Base-by-base conservation (phyloP, 805 yeast genomes). In the Nakazawaea wyomingensis region DNA sequence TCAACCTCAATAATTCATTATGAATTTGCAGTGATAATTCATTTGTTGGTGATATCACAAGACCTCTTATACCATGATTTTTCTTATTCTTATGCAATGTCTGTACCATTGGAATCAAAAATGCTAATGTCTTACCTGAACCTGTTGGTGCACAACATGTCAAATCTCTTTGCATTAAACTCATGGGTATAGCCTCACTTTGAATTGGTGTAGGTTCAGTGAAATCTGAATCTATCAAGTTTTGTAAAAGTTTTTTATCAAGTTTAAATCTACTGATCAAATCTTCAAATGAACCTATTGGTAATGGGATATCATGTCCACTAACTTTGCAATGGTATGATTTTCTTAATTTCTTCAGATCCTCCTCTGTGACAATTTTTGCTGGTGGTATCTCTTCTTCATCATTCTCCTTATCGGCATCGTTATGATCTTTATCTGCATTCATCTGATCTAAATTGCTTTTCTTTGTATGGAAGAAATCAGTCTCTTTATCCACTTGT, bases 121-220 rank as follows among this genome's bases (percentile, higher is more conserved):
- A 93, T 24, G 97, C 95, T 38, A 93, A 68, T 0, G 99, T 93
- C 60, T 93, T 93, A 70, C 99, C 99, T 4, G 97, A 88, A 53
- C 99, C 99, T 1, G 99, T 93, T 37, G 98, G 98, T 0, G 98
- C 97, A 71, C 96, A 87, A 1, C 96, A 95, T 34, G 93, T 69
- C 27, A 93, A 59, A 57, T 91, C 97, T 46, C 95, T 75, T 22
- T 69, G 73, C 41, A 76, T 71, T 41, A 88, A 64, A 11, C 86
- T 64, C 8, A 79, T 68, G 2, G 99, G 97, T 33, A 93, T 80
- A 2, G 89, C 79, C 61, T 93, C 97, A 48, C 88, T 76, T 64
- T 93, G 99, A 53, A 93, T 86, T 3, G 97, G 82, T 0, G 99
- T 91, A 5, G 99, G 98, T 48, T 80, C 85, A 1, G 80, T 74